Evolutionary conservation across 1,284 basidiomycete genomes (phyloP).

Genomic region (Melampsora larici-populina): DNA sequence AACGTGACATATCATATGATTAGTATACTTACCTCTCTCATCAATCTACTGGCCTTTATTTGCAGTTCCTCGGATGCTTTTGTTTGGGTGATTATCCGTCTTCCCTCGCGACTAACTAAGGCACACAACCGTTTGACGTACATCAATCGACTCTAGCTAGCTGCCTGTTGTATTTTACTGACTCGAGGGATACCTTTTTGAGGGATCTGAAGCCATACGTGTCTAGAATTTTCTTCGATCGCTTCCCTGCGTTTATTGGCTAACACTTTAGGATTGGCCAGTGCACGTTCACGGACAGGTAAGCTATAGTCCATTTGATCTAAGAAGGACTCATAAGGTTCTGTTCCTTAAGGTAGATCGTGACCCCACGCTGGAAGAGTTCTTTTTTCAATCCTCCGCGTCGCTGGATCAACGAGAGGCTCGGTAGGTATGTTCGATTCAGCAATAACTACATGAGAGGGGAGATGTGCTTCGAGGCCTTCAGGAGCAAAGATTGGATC

Average conservation of each 20-base stretch:
- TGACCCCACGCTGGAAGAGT: conserved; percentile 39
- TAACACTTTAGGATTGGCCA: conserved; percentile 39
- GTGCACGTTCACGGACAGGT: conserved; percentile 25
- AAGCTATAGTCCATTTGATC: conserved; percentile 32
- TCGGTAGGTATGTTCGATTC: neutral
- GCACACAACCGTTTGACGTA: conserved; percentile 75
- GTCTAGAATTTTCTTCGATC: conserved; percentile 52
- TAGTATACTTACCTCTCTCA: conserved; percentile 59
- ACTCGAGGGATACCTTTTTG: conserved; percentile 53
- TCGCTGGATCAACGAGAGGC: conserved; percentile 14
- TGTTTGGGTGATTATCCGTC: conserved; percentile 72
- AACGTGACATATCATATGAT: conserved; percentile 41
- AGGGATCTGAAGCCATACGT: conserved; percentile 53
- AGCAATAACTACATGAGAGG: neutral
- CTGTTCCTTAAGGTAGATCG: conserved; percentile 38
- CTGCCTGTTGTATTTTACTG: conserved; percentile 51
- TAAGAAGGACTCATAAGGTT: conserved; percentile 24
- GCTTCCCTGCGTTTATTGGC: conserved; percentile 42
- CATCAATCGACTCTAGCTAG: conserved; percentile 54
- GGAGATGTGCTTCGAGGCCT: neutral
- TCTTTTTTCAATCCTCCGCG: conserved; percentile 17
- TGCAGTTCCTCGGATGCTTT: conserved; percentile 85
- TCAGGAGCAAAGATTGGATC: neutral
- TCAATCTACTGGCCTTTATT: conserved; percentile 77
- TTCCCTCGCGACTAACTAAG: conserved; percentile 73